Base-by-base conservation (phyloP, 345 rosid species). In the Citrus inodora region DNA sequence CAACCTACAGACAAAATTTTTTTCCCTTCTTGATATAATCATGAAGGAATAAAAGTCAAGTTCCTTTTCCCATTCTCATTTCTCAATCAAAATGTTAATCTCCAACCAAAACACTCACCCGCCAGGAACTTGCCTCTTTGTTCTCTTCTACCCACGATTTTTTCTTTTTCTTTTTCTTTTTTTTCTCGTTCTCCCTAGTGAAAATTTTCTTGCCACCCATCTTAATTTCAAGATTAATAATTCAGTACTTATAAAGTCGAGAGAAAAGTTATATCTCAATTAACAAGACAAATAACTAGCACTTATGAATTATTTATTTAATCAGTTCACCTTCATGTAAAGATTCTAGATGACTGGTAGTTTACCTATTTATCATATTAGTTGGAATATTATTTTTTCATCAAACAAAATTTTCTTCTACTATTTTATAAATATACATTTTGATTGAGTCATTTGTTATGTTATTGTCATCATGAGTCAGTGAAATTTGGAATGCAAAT, bases 41-140 rank as follows among this genome's bases (percentile, higher is more conserved):
- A 46, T 13, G 2, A 58, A 72, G 37, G n/a, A 42, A 74, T 35
- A 55, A 63, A 75, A 78, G 82, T 78, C 69, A 82, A 82, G 82
- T 42, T 82, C 60, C 24, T 48, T 60, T 8, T 25, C 78, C 32
- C 48, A 9, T 22, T 37, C n/a, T 28, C 48, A 73, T 27, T 67
- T 59, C 10, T 55, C 55, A 53, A 70, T 75, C 74, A 71, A 75
- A 65, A 25, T 53, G 7, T 16, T 53, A 37, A 10, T 16, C 62
- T 70, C 76, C 73, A 79, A 74, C 72, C 79, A 82, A 69, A 62
- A 63, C 32, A 53, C 75, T 65, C 73, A 77, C 78, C 81, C 42
- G 37, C 69, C 72, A 60, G 10, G 56, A 56, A 56, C 10, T 70
- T 61, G 7, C 63, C 9, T 73, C 27, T 42, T 22, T 60, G 60